Conservation (phyloP, 75 land plant genomes). For the Adiantum capillusveneris region DNA sequence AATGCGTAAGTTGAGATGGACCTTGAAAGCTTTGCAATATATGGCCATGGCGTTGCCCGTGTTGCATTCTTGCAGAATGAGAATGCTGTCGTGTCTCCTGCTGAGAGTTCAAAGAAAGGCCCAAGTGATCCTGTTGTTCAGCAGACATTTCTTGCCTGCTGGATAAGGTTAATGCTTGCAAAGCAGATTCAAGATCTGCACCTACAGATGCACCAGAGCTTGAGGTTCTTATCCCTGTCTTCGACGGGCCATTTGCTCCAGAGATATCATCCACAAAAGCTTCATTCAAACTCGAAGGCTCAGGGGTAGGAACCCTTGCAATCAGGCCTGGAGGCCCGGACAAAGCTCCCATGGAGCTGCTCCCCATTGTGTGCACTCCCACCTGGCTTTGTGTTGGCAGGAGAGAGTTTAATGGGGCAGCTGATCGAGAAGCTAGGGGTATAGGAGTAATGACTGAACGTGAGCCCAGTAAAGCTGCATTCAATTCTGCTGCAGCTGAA, state of each 20-base stretch:
- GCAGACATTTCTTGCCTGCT: constrained; percentile 10
- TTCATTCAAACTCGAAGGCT: no score
- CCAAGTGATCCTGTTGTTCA: constrained; percentile 16
- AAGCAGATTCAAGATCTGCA: constrained; percentile 22
- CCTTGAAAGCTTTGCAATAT: constrained; percentile 6
- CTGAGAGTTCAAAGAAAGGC: constrained; percentile 6
- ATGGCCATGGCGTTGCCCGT: constrained; percentile 11
- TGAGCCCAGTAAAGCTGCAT: not conserved
- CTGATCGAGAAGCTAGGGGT: constrained; percentile 8
- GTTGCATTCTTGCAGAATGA: constrained; percentile 19
- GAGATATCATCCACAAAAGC: no score
- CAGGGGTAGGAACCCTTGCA: no score
- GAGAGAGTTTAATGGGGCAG: constrained; percentile 18
- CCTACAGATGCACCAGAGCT: not conserved
- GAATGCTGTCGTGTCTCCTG: constrained; percentile 20
- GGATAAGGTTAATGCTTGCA: constrained; percentile 29
- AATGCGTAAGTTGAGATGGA: constrained; percentile 13
- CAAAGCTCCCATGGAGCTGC: constrained; percentile 3
- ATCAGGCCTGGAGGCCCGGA: no score
- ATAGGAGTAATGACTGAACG: not conserved
- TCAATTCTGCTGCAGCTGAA: constrained; percentile 17
- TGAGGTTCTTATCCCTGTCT: no score
- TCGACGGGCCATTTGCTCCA: no score
- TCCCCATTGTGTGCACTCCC: constrained; percentile 11
- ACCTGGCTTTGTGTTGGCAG: constrained; percentile 17